phyloP scores from a whole-genome alignment of 2,329 filamentous ascomycete genomes.

The Pseudocercospora vitis region DNA sequence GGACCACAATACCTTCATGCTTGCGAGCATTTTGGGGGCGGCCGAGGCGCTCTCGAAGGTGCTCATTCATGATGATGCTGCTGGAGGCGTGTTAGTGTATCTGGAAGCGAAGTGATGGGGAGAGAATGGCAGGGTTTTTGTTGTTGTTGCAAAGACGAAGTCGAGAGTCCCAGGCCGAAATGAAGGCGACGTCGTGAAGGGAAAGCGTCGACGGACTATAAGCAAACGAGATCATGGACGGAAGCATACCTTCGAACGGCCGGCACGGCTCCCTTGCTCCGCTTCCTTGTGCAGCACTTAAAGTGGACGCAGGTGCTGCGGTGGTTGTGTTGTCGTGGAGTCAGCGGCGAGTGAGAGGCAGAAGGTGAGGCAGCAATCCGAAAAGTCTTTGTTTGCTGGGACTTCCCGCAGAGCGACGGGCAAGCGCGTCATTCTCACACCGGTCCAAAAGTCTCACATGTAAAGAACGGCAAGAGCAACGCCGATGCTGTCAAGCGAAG shows the following conservation, averaged over 20 bases:
- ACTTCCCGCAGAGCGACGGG: background rate
- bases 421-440: background rate
- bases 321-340: background rate
- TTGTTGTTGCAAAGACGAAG: too few relatives aligned
- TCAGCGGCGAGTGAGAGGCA: background rate
- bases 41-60: conserved; percentile 33
- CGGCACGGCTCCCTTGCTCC: too few relatives aligned
- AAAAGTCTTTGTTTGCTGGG: background rate
- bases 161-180: too few relatives aligned
- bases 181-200: too few relatives aligned
- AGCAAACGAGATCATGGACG: too few relatives aligned
- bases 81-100: conserved; percentile 9
- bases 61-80: conserved; percentile 31
- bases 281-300: too few relatives aligned
- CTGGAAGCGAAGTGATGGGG: too few relatives aligned
- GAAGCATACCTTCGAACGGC: too few relatives aligned
- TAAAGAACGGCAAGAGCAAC: background rate
- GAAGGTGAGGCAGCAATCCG: background rate
- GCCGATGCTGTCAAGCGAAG: too few relatives aligned
- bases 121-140: too few relatives aligned
- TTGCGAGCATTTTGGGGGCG: conserved; percentile 17
- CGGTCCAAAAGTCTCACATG: background rate
- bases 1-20: conserved; percentile 9
- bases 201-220: too few relatives aligned
- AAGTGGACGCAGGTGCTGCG: background rate